A percentile compares a stretch with the other conserved stretches of the same genome.
phyloP scores from a whole-genome alignment of 2,329 filamentous ascomycete species.

The Colletotrichum costaricense region DNA sequence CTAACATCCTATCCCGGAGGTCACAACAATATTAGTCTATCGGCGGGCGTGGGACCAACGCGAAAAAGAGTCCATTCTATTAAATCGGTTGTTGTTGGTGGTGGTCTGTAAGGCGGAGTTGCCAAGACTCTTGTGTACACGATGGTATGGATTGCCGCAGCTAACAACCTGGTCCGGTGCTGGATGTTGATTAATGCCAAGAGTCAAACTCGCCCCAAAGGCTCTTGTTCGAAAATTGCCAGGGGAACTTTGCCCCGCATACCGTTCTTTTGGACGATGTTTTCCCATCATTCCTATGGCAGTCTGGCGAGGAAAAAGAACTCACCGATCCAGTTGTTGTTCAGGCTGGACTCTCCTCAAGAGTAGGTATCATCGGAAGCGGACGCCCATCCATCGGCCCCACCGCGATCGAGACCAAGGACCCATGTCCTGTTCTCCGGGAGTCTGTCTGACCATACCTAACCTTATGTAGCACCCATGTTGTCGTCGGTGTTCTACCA shows the following conservation, averaged over 20 bases:
- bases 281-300: not conserved
- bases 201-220: not conserved
- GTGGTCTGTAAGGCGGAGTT: constrained; percentile 27
- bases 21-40: not conserved
- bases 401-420: constrained; percentile 15
- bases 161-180: constrained; percentile 24
- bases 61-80: not conserved
- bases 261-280: not conserved
- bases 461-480: constrained; percentile 13
- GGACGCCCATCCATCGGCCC: constrained; percentile 2
- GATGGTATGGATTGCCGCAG: constrained; percentile 28
- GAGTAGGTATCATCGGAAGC: not conserved
- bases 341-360: not conserved
- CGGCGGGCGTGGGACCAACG: not conserved
- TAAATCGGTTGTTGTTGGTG: not conserved
- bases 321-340: not conserved
- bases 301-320: not conserved
- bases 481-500: not conserved
- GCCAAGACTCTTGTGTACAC: constrained; percentile 25
- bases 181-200: constrained; percentile 32
- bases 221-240: constrained; percentile 1
- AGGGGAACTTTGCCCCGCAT: constrained; percentile 10
- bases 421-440: not conserved
- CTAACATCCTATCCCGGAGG: not conserved
- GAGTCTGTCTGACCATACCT: not conserved